Evolutionary conservation across 169 alveolate genomes (phyloP), one percentile per base, ranked within the genome.

Genomic region (Plasmodium billcollinsi): DNA sequence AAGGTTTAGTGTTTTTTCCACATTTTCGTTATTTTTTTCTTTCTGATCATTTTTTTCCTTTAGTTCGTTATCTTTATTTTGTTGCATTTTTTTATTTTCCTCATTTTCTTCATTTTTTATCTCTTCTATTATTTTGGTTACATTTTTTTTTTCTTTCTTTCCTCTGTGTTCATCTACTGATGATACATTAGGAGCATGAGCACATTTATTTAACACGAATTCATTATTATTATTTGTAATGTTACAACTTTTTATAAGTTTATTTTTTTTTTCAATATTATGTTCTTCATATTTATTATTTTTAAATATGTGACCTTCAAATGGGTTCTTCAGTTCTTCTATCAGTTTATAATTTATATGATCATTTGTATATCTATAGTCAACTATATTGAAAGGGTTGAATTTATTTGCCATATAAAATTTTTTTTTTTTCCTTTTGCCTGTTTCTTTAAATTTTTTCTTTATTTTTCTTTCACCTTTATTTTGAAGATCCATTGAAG

Each of bases 21-120:
- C 6, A 29, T 29, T 29, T 29, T 5, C 43, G 7, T 29, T 29
- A 26, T 26, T 26, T 1, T 26, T 80, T 62, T 67, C 90, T 52
- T 80, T 61, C 69, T 26, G 33, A 0, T 80, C 90, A 69, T 69
- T 52, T 47, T 63, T 49, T 67, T 66, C 11, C n/a, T 43, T 59
- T 39, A 80, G 33, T 67, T 80, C 90, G 11, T 50, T 49, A 65
- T 78, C 69, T n/a, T 49, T 29, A 67, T 43, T 3, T 18, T 3
- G 62, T 7, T 67, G 50, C 14, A 24, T 62, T 73, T 73, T 15
- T 8, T 1, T 9, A 21, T 11, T 7, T 43, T 12, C 0, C n/a
- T 24, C 24, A 14, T 45, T 45, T 18, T 33, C 47, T 45, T 14
- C 61, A n/a, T 2, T 14, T 20, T 11, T 39, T 24, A 7, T 39